Evolutionary conservation across 2,329 filamentous ascomycete genomes (phyloP).

Genomic region (Penicillium fuscoglaucum): DNA sequence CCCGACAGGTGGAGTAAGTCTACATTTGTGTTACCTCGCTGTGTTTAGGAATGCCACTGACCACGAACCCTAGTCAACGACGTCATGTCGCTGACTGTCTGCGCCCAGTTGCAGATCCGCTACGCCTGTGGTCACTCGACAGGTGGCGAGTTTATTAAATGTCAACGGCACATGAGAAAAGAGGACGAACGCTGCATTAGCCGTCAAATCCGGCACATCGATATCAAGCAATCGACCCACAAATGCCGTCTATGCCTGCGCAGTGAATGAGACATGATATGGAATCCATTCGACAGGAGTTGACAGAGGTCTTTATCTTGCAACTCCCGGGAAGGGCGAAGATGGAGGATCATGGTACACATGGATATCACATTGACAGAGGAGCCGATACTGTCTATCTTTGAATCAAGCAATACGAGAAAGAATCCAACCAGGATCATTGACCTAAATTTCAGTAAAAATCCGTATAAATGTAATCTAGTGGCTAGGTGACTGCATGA

Average conservation of each 20-base stretch:
- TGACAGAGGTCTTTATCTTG: background rate
- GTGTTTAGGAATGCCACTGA: background rate
- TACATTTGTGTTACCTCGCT: background rate
- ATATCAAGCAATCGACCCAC: slow-evolving; percentile 14
- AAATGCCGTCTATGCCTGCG: slow-evolving; percentile 17
- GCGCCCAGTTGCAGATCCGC: slow-evolving; percentile 16
- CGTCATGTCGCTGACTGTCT: background rate
- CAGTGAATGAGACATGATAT: slow-evolving; percentile 4
- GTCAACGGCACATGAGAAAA: slow-evolving; percentile 8
- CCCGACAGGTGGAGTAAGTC: background rate
- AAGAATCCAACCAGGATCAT: background rate
- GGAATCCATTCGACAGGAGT: background rate
- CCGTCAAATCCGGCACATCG: slow-evolving; percentile 10
- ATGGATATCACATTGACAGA: background rate
- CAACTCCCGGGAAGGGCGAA: background rate
- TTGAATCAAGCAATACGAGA: background rate
- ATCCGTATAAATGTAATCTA: background rate
- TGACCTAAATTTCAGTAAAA: background rate
- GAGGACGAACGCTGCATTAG: slow-evolving; percentile 19
- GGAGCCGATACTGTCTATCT: background rate
- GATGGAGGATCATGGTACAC: background rate
- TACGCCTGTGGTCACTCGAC: slow-evolving; percentile 19
- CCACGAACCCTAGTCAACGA: background rate
- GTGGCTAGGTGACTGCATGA: background rate
- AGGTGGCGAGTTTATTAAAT: slow-evolving; percentile 22